phyloP scores from a whole-genome alignment of 1,284 basidiomycete genomes.

The Entoloma clypeatum region DNA sequence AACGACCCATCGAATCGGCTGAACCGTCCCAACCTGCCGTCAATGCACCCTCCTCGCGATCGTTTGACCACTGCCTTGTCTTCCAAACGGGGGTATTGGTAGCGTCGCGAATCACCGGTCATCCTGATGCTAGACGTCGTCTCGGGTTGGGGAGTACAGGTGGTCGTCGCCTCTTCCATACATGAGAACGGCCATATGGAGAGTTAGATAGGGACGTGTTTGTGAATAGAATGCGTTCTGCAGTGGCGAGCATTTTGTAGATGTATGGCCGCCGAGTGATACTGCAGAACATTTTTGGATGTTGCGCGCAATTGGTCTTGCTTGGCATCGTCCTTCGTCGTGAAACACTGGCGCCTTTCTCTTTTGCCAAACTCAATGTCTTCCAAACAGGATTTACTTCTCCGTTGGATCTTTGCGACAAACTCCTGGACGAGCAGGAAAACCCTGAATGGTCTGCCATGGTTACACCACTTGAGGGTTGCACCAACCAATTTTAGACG shows the following conservation, averaged over 20 bases:
- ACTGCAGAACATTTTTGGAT: no score
- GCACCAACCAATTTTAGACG: no score
- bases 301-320: no score
- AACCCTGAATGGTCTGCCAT: no score
- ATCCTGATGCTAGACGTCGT: slow-evolving; percentile 75
- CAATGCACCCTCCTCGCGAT: slow-evolving; percentile 55
- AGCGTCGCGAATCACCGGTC: slow-evolving; percentile 79
- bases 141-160: slow-evolving; percentile 70
- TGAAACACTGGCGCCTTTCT: no score
- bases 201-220: slow-evolving; percentile 51
- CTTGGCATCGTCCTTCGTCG: no score
- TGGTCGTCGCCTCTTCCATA: slow-evolving; percentile 65
- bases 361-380: no score
- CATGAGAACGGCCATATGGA: slow-evolving; percentile 74
- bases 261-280: slow-evolving; percentile 2
- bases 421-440: no score
- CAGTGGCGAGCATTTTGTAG: neutral
- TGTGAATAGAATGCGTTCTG: slow-evolving; percentile 4
- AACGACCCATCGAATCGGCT: slow-evolving; percentile 10
- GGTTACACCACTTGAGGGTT: no score
- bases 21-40: slow-evolving; percentile 27
- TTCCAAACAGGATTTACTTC: no score
- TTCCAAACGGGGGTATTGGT: slow-evolving; percentile 85
- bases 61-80: slow-evolving; percentile 54
- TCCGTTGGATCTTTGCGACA: no score